phyloP scores from a whole-genome alignment of 2,329 filamentous ascomycete genomes.

The Claviceps purpurea region DNA sequence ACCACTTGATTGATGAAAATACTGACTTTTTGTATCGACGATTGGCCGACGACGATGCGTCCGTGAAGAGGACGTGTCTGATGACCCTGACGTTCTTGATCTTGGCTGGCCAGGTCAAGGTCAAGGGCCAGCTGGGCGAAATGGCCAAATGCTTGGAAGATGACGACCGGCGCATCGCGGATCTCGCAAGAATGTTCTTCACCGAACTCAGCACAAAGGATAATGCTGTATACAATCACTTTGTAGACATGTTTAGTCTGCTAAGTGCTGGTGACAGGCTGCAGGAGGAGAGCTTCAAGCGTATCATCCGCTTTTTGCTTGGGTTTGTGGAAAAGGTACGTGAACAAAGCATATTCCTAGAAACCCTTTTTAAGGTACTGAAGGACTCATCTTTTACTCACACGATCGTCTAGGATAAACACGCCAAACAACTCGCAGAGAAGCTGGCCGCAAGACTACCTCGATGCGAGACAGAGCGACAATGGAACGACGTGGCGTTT shows the following conservation, averaged over 20 bases:
- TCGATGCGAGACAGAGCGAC: constrained; percentile 80
- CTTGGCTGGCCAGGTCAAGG: constrained; percentile 93
- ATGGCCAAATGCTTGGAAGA: constrained; percentile 99
- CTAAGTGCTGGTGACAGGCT: constrained; percentile 70
- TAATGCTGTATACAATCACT: constrained; percentile 98
- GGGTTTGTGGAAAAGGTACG: constrained; percentile 94
- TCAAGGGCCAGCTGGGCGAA: constrained; percentile 94
- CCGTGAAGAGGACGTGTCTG: constrained; percentile 90
- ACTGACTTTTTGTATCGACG: constrained; percentile 95
- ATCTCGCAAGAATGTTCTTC: constrained; percentile 96
- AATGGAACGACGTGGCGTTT: constrained; percentile 97
- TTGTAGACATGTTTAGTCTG: constrained; percentile 96
- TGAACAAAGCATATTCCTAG: constrained; percentile 5
- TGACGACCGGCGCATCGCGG: constrained; percentile 83
- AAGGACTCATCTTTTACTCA: constrained; percentile 5
- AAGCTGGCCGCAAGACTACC: constrained; percentile 80
- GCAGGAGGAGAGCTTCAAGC: constrained; percentile 72
- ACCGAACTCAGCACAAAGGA: constrained; percentile 95
- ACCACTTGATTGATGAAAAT: constrained; percentile 97
- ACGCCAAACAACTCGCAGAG: constrained; percentile 83
- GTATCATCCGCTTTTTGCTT: constrained; percentile 83
- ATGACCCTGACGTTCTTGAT: constrained; percentile 99
- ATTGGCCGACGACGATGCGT: constrained; percentile 74
- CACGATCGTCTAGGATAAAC: constrained; percentile 59
- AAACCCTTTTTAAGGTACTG: constrained; percentile 8